Evolutionary conservation across 2,329 filamentous ascomycete species (phyloP).

Genomic region (Drechslerella dactyloides): DNA sequence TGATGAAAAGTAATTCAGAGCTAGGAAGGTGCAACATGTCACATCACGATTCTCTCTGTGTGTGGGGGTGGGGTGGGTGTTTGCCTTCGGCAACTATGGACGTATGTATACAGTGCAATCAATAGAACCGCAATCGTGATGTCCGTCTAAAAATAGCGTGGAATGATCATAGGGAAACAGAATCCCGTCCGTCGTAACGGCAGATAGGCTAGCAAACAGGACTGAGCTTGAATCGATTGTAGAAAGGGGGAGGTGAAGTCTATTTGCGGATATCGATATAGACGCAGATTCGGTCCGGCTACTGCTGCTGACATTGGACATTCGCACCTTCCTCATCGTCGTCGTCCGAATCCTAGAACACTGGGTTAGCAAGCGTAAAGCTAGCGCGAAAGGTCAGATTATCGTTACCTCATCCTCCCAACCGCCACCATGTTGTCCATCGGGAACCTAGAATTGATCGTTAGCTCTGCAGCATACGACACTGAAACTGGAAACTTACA

Average conservation of each 20-base stretch:
- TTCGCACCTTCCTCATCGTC: slow-evolving; percentile 67
- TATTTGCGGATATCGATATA: background rate
- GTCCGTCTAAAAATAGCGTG: slow-evolving; percentile 3
- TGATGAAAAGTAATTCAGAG: slow-evolving; percentile 17
- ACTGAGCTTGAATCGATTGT: too few species aligned
- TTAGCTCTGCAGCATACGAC: background rate
- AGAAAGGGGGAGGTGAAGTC: background rate
- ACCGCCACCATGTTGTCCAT: slow-evolving; percentile 60
- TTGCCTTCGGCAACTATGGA: too few species aligned
- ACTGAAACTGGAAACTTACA: slow-evolving; percentile 60
- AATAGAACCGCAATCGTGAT: background rate
- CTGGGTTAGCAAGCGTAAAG: slow-evolving; percentile 61
- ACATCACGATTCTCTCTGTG: too few species aligned
- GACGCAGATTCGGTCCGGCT: slow-evolving; percentile 54
- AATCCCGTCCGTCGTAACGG: background rate
- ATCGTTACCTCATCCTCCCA: slow-evolving; percentile 62
- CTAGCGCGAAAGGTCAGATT: slow-evolving; percentile 51
- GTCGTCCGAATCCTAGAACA: slow-evolving; percentile 75
- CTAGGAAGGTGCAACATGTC: background rate
- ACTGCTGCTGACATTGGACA: slow-evolving; percentile 77
- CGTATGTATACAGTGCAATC: too few species aligned
- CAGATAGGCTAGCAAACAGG: background rate
- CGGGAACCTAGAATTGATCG: slow-evolving; percentile 15
- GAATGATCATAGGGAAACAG: background rate
- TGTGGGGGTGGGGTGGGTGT: background rate